Percentiles rank a stretch among this genome's conserved stretches.
Conservation (phyloP, 1,139 yeast genomes). For the Kazachstania sp. region DNA sequence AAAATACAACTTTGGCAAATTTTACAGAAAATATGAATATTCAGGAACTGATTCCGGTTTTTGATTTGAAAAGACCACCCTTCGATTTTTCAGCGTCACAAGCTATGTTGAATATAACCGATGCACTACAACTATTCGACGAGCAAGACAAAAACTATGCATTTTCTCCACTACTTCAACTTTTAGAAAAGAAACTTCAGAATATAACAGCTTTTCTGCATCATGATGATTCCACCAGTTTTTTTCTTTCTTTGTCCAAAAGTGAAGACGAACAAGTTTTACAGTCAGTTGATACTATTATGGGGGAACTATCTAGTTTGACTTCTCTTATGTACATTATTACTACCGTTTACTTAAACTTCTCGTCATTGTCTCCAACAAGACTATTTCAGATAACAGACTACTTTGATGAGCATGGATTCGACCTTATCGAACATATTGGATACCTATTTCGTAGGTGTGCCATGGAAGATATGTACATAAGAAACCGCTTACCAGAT, state of each 20-base stretch:
- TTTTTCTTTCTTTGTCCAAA: slow-evolving; percentile 30
- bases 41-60: slow-evolving; percentile 37
- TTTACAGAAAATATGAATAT: slow-evolving; percentile 38
- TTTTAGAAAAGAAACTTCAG: slow-evolving; percentile 28
- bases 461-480: slow-evolving; percentile 47
- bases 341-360: slow-evolving; percentile 48
- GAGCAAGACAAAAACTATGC: slow-evolving; percentile 49
- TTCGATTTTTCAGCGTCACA: slow-evolving; percentile 53
- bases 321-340: slow-evolving; percentile 39
- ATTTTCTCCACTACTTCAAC: slow-evolving; percentile 30
- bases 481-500: slow-evolving; percentile 42
- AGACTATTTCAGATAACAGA: slow-evolving; percentile 41
- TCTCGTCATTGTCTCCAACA: slow-evolving; percentile 41
- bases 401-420: slow-evolving; percentile 37
- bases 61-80: slow-evolving; percentile 43
- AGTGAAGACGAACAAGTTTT: slow-evolving; percentile 20
- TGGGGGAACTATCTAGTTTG: slow-evolving; percentile 33
- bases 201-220: slow-evolving; percentile 34
- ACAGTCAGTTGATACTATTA: slow-evolving; percentile 23
- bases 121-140: slow-evolving; percentile 48
- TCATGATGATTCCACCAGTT: slow-evolving; percentile 29
- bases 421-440: slow-evolving; percentile 33
- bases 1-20: slow-evolving; percentile 38
- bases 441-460: slow-evolving; percentile 42
- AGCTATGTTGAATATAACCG: slow-evolving; percentile 45